A percentile compares a stretch with the other conserved stretches of the same genome.
Evolutionary conservation across 345 rosid species (phyloP).

Genomic region (Gossypium bickii): DNA sequence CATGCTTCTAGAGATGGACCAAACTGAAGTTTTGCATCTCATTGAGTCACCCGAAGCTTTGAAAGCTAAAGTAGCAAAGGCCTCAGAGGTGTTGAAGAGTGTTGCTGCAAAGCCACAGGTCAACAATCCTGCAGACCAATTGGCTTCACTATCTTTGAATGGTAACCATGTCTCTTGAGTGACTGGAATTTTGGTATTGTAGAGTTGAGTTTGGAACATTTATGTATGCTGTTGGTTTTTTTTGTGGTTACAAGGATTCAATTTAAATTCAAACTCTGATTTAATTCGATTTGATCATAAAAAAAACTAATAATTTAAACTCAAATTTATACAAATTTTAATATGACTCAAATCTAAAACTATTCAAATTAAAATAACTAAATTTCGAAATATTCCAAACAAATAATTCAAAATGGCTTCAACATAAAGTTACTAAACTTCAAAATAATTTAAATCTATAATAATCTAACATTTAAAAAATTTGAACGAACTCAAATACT

Average conservation of each 20-base stretch:
- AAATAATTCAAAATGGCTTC: too few species aligned
- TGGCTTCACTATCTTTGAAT: slow-evolving; percentile 53
- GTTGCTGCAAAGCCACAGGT: slow-evolving; percentile 47
- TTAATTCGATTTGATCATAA: too few species aligned
- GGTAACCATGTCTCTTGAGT: slow-evolving; percentile 42
- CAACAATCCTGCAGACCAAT: slow-evolving; percentile 43
- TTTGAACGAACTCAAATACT: too few species aligned
- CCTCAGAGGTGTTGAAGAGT: slow-evolving; percentile 63
- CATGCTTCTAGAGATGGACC: slow-evolving; percentile 88
- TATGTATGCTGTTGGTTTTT: background rate
- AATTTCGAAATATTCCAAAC: too few species aligned
- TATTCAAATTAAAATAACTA: too few species aligned
- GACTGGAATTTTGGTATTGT: slow-evolving; percentile 3
- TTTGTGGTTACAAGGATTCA: background rate
- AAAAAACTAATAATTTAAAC: too few species aligned
- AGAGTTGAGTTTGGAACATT: background rate
- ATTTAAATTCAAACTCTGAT: too few species aligned
- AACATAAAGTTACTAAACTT: too few species aligned
- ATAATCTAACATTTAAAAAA: too few species aligned
- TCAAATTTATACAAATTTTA: too few species aligned
- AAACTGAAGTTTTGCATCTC: slow-evolving; percentile 71
- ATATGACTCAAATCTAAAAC: too few species aligned
- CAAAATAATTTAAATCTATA: too few species aligned
- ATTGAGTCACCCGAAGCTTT: slow-evolving; percentile 64
- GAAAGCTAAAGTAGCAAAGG: slow-evolving; percentile 64